Evolutionary conservation across 805 yeast genomes (phyloP).

Genomic region (Candida odintsovae): DNA sequence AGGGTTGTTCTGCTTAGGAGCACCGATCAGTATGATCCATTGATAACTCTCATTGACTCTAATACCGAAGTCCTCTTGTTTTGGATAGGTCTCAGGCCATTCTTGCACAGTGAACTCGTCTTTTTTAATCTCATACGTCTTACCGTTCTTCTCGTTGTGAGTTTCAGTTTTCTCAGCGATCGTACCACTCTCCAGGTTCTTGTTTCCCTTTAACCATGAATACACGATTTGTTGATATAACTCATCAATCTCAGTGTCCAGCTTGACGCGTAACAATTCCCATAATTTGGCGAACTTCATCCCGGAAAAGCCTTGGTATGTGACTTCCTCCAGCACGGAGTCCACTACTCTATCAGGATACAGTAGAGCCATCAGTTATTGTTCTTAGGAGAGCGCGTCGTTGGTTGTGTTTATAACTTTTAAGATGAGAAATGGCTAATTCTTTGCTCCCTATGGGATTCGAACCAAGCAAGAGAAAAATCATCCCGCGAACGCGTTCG

Average conservation of each 20-base stretch:
- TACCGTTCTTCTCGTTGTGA: not conserved
- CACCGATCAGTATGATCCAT: conserved; percentile 54
- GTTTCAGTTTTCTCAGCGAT: not conserved
- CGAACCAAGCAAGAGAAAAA: conserved; percentile 2
- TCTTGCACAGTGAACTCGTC: conserved; percentile 6
- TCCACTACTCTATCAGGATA: conserved; percentile 33
- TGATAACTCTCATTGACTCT: conserved; percentile 49
- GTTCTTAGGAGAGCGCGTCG: too few species aligned
- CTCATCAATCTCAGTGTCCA: conserved; percentile 20
- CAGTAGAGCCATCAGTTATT: not conserved
- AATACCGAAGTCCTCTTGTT: conserved; percentile 11
- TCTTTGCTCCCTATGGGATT: conserved; percentile 1
- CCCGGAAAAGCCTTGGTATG: conserved; percentile 31
- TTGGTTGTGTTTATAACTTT: not conserved
- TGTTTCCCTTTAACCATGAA: conserved; percentile 30
- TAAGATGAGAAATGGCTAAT: not conserved
- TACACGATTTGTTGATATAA: conserved; percentile 29
- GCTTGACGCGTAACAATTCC: conserved; percentile 21
- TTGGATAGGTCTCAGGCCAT: not conserved
- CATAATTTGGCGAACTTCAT: conserved; percentile 27
- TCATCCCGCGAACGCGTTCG: not conserved
- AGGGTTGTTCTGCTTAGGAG: conserved; percentile 41
- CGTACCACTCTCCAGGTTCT: conserved; percentile 8
- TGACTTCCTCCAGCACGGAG: conserved; percentile 26
- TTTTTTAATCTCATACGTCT: not conserved